Conservation (phyloP, 1,284 basidiomycete genomes). For the Microstroma glucosiphilum region DNA sequence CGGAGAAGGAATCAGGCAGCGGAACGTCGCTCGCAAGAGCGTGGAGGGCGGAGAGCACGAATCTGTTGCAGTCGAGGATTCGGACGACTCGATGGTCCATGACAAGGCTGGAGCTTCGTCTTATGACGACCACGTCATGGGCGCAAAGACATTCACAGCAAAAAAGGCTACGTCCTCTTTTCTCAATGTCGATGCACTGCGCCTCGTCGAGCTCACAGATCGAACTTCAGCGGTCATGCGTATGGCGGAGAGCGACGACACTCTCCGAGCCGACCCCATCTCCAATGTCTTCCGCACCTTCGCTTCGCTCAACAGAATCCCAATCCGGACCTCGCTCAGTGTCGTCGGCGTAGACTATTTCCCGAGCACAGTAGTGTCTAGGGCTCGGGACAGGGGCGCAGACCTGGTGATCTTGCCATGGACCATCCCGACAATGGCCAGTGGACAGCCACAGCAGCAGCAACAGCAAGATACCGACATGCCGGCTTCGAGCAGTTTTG, state of each 20-base stretch:
- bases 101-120: neutral
- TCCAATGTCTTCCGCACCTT: slow-evolving; percentile 75
- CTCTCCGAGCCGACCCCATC: slow-evolving; percentile 68
- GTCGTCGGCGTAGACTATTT: slow-evolving; percentile 69
- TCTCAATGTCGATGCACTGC: slow-evolving; percentile 36
- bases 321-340: slow-evolving; percentile 60
- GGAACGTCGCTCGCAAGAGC: neutral
- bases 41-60: slow-evolving; percentile 11
- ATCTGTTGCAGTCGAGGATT: slow-evolving; percentile 10
- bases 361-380: slow-evolving; percentile 62
- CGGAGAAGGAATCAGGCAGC: slow-evolving; percentile 9
- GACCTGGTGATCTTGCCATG: slow-evolving; percentile 79
- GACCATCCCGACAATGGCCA: slow-evolving; percentile 53
- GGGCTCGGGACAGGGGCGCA: slow-evolving; percentile 60
- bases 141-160: neutral
- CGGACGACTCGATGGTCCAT: slow-evolving; percentile 16
- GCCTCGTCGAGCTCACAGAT: slow-evolving; percentile 64
- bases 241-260: slow-evolving; percentile 64
- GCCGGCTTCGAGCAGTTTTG: slow-evolving; percentile 13
- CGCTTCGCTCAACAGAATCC: slow-evolving; percentile 66
- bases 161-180: neutral
- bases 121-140: neutral
- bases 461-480: slow-evolving; percentile 8
- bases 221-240: slow-evolving; percentile 79
- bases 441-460: slow-evolving; percentile 13